Evolutionary conservation across 169 alveolate genomes (phyloP).

Genomic region (Plasmodium fragile): DNA sequence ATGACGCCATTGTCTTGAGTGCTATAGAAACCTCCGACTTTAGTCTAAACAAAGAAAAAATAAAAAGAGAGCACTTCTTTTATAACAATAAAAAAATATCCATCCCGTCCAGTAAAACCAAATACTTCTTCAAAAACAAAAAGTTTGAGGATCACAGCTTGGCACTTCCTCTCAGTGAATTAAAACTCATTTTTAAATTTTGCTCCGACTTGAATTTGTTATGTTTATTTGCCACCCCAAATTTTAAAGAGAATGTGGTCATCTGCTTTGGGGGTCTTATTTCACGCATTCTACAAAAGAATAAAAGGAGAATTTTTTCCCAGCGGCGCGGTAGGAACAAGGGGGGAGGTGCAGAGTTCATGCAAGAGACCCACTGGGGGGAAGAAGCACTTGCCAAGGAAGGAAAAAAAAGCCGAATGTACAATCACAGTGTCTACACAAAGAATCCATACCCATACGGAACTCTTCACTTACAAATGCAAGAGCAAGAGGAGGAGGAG

Average conservation of each 20-base stretch:
- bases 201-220: conserved; percentile 64
- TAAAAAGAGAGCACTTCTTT: conserved; percentile 72
- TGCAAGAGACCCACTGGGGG: too few species aligned
- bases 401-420: neutral
- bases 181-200: conserved; percentile 29
- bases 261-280: conserved; percentile 50
- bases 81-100: conserved; percentile 42
- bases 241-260: conserved; percentile 50
- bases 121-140: conserved; percentile 61
- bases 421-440: neutral
- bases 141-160: conserved; percentile 49
- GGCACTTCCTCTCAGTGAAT: conserved; percentile 47
- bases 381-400: neutral
- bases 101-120: conserved; percentile 46
- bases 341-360: neutral
- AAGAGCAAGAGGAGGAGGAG: too few species aligned
- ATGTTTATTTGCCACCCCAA: conserved; percentile 64
- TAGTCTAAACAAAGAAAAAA: conserved; percentile 42
- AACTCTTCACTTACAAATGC: neutral
- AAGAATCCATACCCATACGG: neutral
- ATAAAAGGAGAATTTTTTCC: conserved; percentile 5
- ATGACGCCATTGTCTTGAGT: conserved; percentile 30
- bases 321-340: neutral
- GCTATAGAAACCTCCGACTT: conserved; percentile 61
- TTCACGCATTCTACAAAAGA: conserved; percentile 43